These are phyloP conservation scores for Eucalyptus cladocalyx DNA, from an alignment of 345 rosid species.

Conservation along the genomic window DNA sequence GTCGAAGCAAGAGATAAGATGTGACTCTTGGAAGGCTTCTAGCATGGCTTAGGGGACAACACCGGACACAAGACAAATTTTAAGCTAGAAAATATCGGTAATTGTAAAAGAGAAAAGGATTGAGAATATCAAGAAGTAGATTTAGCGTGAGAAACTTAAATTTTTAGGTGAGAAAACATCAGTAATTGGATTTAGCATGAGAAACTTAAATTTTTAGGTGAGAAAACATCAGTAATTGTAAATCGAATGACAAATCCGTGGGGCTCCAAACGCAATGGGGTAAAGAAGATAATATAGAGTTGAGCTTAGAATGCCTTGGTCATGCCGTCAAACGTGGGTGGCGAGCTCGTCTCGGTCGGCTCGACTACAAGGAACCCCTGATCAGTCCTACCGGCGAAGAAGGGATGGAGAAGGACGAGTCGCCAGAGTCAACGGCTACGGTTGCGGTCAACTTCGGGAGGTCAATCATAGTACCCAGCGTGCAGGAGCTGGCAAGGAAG, in stretches of 20 bases:
- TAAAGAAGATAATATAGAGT: not conserved
- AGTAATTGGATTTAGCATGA: not conserved
- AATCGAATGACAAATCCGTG: not conserved
- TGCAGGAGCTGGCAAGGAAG: conserved; percentile 23
- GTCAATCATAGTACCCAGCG: conserved; percentile 35
- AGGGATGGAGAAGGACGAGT: not conserved
- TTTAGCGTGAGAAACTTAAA: too few species aligned
- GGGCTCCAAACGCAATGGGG: not conserved
- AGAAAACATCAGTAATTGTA: not conserved
- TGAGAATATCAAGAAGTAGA: not conserved
- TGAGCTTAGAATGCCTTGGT: not conserved
- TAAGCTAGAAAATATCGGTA: not conserved
- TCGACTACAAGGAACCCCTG: not conserved
- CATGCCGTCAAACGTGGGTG: not conserved
- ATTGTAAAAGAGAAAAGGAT: not conserved
- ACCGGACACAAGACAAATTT: not conserved
- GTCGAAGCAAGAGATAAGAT: not conserved
- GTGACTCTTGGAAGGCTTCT: not conserved
- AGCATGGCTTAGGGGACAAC: not conserved
- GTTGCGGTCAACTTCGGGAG: conserved; percentile 20
- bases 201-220: not conserved
- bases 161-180: too few species aligned
- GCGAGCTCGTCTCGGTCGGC: not conserved
- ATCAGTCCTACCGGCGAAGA: not conserved
- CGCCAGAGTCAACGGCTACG: not conserved